These are phyloP conservation scores for Aspergillus incahuasiensis DNA, from an alignment of 495 filamentous ascomycete genomes.

Conservation along the genomic window DNA sequence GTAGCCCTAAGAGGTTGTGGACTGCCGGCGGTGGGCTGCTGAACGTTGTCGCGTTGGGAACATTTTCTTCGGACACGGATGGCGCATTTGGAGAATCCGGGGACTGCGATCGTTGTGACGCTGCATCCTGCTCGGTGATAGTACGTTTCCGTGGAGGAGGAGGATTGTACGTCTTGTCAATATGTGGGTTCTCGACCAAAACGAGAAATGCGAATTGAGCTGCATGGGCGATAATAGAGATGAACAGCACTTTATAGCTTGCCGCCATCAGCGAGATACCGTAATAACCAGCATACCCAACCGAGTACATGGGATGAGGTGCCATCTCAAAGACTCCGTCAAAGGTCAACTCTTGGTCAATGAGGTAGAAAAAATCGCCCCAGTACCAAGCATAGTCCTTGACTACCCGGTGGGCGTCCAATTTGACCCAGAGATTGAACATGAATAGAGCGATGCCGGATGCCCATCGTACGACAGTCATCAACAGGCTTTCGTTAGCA, in stretches of 20 bases:
- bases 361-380: conserved; percentile 99
- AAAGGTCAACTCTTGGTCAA: conserved; percentile 96
- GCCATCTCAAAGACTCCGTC: conserved; percentile 99
- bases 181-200: conserved; percentile 91
- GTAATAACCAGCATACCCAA: conserved; percentile 97
- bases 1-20: conserved; percentile 73
- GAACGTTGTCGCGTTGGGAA: conserved; percentile 35
- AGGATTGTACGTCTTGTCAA: conserved; percentile 95
- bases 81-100: conserved; percentile 33
- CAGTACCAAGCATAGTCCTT: conserved; percentile 99
- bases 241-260: conserved; percentile 94
- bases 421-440: conserved; percentile 98
- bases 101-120: conserved; percentile 30
- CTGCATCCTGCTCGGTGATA: conserved; percentile 32
- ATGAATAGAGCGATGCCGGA: conserved; percentile 73
- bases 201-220: conserved; percentile 90
- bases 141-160: conserved; percentile 68
- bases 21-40: conserved; percentile 57
- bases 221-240: conserved; percentile 91
- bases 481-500: conserved; percentile 58
- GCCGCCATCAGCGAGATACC: conserved; percentile 98
- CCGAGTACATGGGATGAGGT: conserved; percentile 98
- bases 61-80: conserved; percentile 35
- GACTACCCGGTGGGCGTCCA: conserved; percentile 96
- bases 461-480: conserved; percentile 74